Evolutionary conservation across 1,139 yeast genomes (phyloP), one percentile per base, ranked within the genome.

Genomic region (Scheffersomyces quercinus): DNA sequence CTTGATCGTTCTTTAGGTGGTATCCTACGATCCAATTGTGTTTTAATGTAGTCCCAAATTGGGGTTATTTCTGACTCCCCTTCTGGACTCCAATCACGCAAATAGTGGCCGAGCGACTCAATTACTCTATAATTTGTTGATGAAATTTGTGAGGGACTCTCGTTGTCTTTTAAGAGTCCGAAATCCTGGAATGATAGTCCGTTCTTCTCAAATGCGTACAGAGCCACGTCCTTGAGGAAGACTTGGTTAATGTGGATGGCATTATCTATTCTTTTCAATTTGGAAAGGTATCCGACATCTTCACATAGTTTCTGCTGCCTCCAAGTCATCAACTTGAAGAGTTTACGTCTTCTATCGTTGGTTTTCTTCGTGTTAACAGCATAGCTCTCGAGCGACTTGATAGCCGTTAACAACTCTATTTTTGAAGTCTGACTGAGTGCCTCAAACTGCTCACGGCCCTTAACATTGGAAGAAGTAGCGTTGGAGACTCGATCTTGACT

Each of bases 101-200:
- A 77, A 47, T 77, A 79, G 62, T 88, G 96, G 37, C 88, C 82
- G 39, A 89, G 55, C 4, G 88, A 70, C 58, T 89, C 96, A 32
- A 83, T 75, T 0, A 86, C 88, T 39, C 83, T 65, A 48, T 75
- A 79, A 49, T 79, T 77, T 29, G 74, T 66, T 28, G 64, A 60
- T 32, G 72, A 60, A 14, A 69, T 51, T 40, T 42, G 46, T 14
- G 36, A 29, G 6, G 37, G 16, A 26, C 49, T 39, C 5, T 45
- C 37, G 24, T 48, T 39, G 41, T 52, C 46, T 37, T 60, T 42
- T 49, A 59, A 54, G 39, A 70, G 34, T 41, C 81, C 82, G 40
- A 70, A 60, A 26, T 72, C 70, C 5, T 68, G 57, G 36, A 57
- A 63, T 1, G 64, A 48, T 11, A 85, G 53, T 0, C 74, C 69